Evolutionary conservation across 805 yeast species (phyloP).

Genomic region (Saccharomycopsis vini): DNA sequence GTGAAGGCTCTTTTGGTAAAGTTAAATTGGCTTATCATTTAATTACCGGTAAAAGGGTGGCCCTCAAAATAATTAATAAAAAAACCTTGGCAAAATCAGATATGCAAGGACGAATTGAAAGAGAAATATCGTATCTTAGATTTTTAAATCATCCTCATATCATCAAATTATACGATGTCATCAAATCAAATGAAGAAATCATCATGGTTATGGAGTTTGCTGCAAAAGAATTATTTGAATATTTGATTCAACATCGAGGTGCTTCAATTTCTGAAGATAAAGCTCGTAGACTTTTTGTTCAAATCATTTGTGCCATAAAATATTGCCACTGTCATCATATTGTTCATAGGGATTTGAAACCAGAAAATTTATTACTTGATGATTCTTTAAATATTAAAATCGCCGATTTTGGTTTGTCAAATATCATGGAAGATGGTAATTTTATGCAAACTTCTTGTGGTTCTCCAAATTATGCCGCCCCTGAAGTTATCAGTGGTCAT

Average conservation of each 20-base stretch:
- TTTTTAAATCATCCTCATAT: slow-evolving; percentile 91
- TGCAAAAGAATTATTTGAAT: slow-evolving; percentile 92
- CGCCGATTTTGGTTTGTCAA: slow-evolving; percentile 88
- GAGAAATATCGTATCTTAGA: slow-evolving; percentile 85
- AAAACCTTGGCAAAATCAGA: slow-evolving; percentile 89
- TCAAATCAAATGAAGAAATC: slow-evolving; percentile 89
- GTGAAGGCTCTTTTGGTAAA: slow-evolving; percentile 96
- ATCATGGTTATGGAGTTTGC: slow-evolving; percentile 97
- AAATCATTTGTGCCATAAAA: slow-evolving; percentile 91
- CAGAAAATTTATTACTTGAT: slow-evolving; percentile 84
- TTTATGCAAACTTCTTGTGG: slow-evolving; percentile 93
- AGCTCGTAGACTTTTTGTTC: slow-evolving; percentile 90
- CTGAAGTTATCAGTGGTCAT: slow-evolving; percentile 91
- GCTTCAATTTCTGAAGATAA: slow-evolving; percentile 84
- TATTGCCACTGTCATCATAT: slow-evolving; percentile 94
- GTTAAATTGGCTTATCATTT: slow-evolving; percentile 87
- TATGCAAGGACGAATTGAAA: slow-evolving; percentile 94
- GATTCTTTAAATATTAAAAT: slow-evolving; percentile 87
- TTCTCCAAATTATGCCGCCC: slow-evolving; percentile 95
- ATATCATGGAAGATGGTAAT: slow-evolving; percentile 86
- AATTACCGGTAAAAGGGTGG: slow-evolving; percentile 87
- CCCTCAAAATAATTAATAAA: slow-evolving; percentile 84
- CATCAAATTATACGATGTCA: slow-evolving; percentile 90
- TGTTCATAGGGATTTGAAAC: slow-evolving; percentile 94
- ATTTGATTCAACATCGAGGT: slow-evolving; percentile 89